Base-by-base conservation (phyloP, 1,284 basidiomycete genomes). In the Ganoderma leucocontextum region DNA sequence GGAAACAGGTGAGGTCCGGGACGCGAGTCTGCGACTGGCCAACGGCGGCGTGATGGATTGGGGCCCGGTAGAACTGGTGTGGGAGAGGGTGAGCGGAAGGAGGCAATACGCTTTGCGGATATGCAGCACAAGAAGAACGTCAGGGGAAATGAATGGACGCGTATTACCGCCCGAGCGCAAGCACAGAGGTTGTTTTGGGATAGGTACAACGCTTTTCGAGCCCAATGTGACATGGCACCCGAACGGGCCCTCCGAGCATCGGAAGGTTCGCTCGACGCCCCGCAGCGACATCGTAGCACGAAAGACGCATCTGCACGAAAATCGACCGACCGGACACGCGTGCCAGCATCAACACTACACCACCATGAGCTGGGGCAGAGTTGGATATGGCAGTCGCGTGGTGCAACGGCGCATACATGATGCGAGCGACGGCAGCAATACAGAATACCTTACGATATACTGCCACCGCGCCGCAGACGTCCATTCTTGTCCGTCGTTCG, bases 401-500 rank as follows among this genome's bases (percentile, higher is more conserved):
- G 29, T 33, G 25, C 15, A 22, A 29, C 12, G 12, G 29, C 29
- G 25, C 4, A 53, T 53, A 22, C 7, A 57, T 17, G 35, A 57
- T 38, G 33, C 29, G 17, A 0, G 5, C 35, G 55, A 10, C 33
- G 33, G 55, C 33, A 35, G 55, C 55, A 38, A 38, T 57, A 38
- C 17, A 36, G 55, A 4, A n/a, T 9, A 57, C 35, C 55, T 57
- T n/a, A 57, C 55, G 55, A 38, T 42, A 39, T 64, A 67, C 52
- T 57, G 69, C 64, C 59, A 60, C 69, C 66, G 66, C 63, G 64
- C 59, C 64, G 66, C 42, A 71, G 52, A 38, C 65, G 67, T 66
- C 64, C 67, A 62, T 68, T 68, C 62, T 47, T 60, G 62, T 53
- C 52, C 42, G 38, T 42, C 35, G 41, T 53, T 52, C 60, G 25